A percentile compares a stretch with the other conserved stretches of the same genome.
Evolutionary conservation across 805 yeast genomes (phyloP).

Genomic region (Sungouiella thailandica): DNA sequence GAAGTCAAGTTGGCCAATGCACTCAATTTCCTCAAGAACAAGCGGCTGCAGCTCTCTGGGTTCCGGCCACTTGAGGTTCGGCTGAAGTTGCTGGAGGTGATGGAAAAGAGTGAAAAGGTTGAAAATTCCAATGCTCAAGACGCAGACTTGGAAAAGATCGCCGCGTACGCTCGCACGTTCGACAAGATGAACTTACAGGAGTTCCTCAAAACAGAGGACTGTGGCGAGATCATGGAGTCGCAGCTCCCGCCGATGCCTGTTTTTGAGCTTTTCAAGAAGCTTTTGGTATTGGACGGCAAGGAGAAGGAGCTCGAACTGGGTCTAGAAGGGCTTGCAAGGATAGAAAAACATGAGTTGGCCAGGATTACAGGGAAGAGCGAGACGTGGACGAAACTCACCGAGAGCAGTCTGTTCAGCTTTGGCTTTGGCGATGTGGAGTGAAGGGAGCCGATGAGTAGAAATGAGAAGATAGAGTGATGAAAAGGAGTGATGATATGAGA

Average conservation of each 20-base stretch:
- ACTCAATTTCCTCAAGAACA: constrained; percentile 61
- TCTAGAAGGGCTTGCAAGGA: constrained; percentile 23
- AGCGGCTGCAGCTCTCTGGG: constrained; percentile 72
- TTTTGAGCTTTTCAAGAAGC: constrained; percentile 53
- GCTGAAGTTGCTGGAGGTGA: constrained; percentile 21
- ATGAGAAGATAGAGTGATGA: no score
- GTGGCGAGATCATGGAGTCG: constrained; percentile 46
- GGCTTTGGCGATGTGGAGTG: no score
- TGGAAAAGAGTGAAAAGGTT: constrained; percentile 6
- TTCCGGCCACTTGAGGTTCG: constrained; percentile 57
- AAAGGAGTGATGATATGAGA: no score
- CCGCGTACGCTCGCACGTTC: constrained; percentile 23
- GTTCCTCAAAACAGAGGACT: constrained; percentile 49
- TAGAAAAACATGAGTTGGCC: constrained; percentile 28
- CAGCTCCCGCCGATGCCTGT: constrained; percentile 48
- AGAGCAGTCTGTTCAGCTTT: constrained; percentile 22
- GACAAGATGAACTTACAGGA: constrained; percentile 17
- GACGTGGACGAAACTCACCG: constrained; percentile 48
- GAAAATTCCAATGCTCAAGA: no score
- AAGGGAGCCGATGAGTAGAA: no score
- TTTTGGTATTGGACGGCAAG: constrained; percentile 39
- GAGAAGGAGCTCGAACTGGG: constrained; percentile 29
- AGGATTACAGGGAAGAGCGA: constrained; percentile 37
- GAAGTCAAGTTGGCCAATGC: constrained; percentile 54
- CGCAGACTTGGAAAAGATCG: constrained; percentile 16